phyloP scores from a whole-genome alignment of 2,329 filamentous ascomycete genomes.

The Chrysoporthe austroafricana region DNA sequence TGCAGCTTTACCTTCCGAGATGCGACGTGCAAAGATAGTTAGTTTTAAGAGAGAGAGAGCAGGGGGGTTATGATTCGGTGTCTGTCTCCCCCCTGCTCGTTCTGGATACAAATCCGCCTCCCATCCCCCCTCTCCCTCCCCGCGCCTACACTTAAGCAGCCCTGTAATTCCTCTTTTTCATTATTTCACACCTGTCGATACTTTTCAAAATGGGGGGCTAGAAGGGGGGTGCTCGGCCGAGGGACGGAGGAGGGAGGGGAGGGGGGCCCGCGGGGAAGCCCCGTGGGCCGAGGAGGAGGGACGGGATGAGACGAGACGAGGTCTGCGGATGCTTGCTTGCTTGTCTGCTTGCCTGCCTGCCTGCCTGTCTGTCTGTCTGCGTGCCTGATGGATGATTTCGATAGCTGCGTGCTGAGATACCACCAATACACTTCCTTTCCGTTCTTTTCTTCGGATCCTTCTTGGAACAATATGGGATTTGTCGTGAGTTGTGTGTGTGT shows the following conservation, averaged over 20 bases:
- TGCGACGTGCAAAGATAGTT: background rate
- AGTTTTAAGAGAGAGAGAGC: background rate
- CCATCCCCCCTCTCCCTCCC: background rate
- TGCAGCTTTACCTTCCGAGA: background rate
- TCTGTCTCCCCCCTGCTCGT: background rate
- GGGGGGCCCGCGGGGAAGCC: too few species aligned
- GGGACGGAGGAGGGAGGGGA: background rate
- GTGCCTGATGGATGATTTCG: conserved; percentile 19
- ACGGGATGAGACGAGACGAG: too few species aligned
- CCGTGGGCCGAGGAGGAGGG: too few species aligned
- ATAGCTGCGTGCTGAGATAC: conserved; percentile 26
- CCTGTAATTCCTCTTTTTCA: background rate
- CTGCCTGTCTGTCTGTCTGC: conserved; percentile 6
- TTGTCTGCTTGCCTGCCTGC: background rate
- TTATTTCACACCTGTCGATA: background rate
- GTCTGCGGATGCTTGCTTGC: background rate
- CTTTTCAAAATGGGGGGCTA: background rate
- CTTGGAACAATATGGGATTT: too few species aligned
- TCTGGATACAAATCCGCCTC: background rate
- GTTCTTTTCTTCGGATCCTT: conserved; percentile 23
- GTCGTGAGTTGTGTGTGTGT: too few species aligned
- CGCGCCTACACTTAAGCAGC: background rate
- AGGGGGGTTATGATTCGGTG: background rate
- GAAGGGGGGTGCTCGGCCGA: too few species aligned
- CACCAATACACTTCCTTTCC: conserved; percentile 25